Percentiles rank a stretch among this genome's conserved stretches.
Evolutionary conservation across 805 yeast species (phyloP).

Genomic region (Teunomyces aglyptinius): DNA sequence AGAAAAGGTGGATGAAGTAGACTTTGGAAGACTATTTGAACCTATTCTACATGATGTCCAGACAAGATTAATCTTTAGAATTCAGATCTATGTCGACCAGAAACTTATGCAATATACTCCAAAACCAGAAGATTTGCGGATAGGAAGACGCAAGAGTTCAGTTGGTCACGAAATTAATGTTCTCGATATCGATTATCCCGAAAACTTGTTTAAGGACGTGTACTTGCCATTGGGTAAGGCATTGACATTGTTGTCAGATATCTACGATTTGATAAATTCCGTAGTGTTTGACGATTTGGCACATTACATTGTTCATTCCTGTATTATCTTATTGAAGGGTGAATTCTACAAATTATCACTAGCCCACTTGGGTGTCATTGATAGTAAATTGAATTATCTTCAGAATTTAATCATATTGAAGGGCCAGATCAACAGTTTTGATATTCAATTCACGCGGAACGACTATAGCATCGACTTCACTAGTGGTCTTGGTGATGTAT

Average conservation of each 20-base stretch:
- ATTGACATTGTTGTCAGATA: constrained; percentile 65
- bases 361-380: constrained; percentile 49
- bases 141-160: constrained; percentile 36
- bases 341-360: constrained; percentile 48
- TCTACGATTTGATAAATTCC: constrained; percentile 76
- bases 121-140: constrained; percentile 61
- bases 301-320: constrained; percentile 78
- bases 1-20: constrained; percentile 29
- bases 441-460: constrained; percentile 69
- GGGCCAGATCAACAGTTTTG: constrained; percentile 69
- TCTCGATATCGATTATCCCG: constrained; percentile 34
- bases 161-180: constrained; percentile 14
- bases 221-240: constrained; percentile 75
- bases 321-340: constrained; percentile 58
- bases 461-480: constrained; percentile 81
- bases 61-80: constrained; percentile 73
- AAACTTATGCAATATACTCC: constrained; percentile 68
- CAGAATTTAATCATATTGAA: constrained; percentile 70
- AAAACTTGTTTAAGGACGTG: constrained; percentile 43
- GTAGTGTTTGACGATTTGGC: constrained; percentile 85
- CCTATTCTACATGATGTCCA: constrained; percentile 79
- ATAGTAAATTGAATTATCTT: constrained; percentile 64
- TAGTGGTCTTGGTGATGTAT: constrained; percentile 55
- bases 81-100: constrained; percentile 69
- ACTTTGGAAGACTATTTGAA: constrained; percentile 59